Evolutionary conservation across 2,329 filamentous ascomycete genomes (phyloP).

Genomic region (Clonostachys byssicola): DNA sequence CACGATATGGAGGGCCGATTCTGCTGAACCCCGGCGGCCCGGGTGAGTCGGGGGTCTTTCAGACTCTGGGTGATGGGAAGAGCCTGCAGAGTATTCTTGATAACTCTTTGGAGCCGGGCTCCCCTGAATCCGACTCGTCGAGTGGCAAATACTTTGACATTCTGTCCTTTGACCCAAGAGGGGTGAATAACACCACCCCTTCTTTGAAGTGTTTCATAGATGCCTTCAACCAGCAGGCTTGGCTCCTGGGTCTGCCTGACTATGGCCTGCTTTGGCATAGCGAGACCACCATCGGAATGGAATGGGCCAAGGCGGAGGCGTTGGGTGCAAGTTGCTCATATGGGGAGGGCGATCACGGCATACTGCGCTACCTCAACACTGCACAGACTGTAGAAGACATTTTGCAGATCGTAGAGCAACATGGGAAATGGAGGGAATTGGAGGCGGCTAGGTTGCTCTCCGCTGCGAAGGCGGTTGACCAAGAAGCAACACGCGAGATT

Average conservation of each 20-base stretch:
- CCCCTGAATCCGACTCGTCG: too few relatives aligned
- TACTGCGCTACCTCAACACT: neutral
- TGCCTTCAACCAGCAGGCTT: neutral
- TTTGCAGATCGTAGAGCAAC: neutral
- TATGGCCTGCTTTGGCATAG: neutral
- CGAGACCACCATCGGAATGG: neutral
- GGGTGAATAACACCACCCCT: neutral
- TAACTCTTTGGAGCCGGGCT: too few relatives aligned
- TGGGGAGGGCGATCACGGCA: neutral
- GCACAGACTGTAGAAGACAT: neutral
- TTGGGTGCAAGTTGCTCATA: neutral
- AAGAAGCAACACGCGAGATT: too few relatives aligned
- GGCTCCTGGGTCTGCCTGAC: neutral
- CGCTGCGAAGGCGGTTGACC: too few relatives aligned
- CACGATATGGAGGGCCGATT: constrained; percentile 33
- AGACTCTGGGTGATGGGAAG: constrained; percentile 9
- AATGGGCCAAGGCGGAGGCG: neutral
- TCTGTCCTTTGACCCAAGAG: neutral
- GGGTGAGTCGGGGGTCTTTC: constrained; percentile 29
- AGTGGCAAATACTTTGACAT: neutral
- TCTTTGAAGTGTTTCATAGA: neutral
- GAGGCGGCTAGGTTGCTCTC: neutral
- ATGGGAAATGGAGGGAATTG: neutral
- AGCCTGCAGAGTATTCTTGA: too few relatives aligned
- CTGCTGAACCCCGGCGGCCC: constrained; percentile 41